Evolutionary conservation across 768 basidiomycete species (phyloP).

Genomic region (Tylopilus plumbeoviolaceoides): DNA sequence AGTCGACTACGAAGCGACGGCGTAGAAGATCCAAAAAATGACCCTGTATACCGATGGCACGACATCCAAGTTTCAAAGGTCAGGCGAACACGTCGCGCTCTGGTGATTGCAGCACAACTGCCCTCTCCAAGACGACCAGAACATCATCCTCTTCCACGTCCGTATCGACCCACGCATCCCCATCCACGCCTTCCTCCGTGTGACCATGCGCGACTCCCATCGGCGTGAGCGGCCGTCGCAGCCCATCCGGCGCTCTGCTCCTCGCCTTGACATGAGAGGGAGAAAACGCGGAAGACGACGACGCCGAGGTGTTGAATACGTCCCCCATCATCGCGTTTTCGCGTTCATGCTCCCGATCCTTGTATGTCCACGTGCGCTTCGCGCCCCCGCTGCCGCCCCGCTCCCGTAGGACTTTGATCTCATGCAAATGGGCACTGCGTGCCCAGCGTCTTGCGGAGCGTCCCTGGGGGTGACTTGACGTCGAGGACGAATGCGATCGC

Average conservation of each 20-base stretch:
- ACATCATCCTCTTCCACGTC: conserved; percentile 31
- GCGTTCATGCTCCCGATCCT: conserved; percentile 12
- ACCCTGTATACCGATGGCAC: too few species aligned
- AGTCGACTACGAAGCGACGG: too few species aligned
- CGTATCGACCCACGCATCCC: conserved; percentile 37
- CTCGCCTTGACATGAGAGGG: neutral
- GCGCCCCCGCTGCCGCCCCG: conserved; percentile 5
- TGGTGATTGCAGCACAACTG: conserved; percentile 6
- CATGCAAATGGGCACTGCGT: conserved; percentile 64
- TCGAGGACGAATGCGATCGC: conserved; percentile 22
- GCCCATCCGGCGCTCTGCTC: neutral
- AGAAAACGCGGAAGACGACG: neutral
- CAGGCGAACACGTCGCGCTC: conserved; percentile 8
- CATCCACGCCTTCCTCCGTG: conserved; percentile 19
- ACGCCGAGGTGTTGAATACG: conserved; percentile 8
- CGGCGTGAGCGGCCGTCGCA: conserved; percentile 9
- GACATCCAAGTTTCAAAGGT: neutral
- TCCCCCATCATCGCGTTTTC: conserved; percentile 8
- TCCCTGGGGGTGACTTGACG: conserved; percentile 7
- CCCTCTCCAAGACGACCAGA: conserved; percentile 14
- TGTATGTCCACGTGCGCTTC: conserved; percentile 4
- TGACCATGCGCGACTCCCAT: neutral
- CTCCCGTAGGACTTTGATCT: conserved; percentile 38
- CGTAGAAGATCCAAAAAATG: too few species aligned
- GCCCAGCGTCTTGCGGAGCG: conserved; percentile 55